Base-by-base conservation (phyloP, 768 basidiomycete species). In the Hortiboletus campestris region DNA sequence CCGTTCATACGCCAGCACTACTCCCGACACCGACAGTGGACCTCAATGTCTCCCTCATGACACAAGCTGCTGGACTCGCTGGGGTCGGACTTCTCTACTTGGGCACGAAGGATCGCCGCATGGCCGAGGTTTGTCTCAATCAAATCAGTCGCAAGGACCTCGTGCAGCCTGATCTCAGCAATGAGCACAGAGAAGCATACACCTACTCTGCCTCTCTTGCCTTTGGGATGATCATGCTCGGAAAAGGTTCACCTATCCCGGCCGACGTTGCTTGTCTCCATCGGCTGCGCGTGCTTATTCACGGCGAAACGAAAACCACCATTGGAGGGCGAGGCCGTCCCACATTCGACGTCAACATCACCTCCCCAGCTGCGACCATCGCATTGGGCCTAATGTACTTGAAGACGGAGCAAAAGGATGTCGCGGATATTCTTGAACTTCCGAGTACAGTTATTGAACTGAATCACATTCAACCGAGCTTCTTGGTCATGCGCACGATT, bases 181-280 rank as follows among this genome's bases (percentile, higher is more conserved):
- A 88, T 60, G 93, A 95, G 60, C 86, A 94, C 67, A 84, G 91
- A 38, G 97, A 98, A 66, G 87, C 94, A 1, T 98, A 98, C 67
- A 89, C 94, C 0, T 87, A 91, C 59, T 83, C 92, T 2, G 85
- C 93, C 3, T 92, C 91, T 10, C 80, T 97, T 31, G 88, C 91
- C 1, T 97, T 97, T 66, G 97, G 97, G 6, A 90, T 97, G 85
- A 88, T 96, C 71, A 96, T 98, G 89, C 81, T 98, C 16, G 95
- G 92, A 7, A 86, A 86, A 62, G 95, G 97, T 2, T 79, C 84
- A 0, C 78, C 80, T 9, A 85, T 88, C 34, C 89, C 89, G 2
- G 91, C 91, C 1, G 95, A 97, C 60, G 71, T 85, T 54, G 76
- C 78, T 12, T 75, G 91, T 46, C 72, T 95, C 17, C 78, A 81